Evolutionary conservation across 148 eudicot species (phyloP).

Genomic region (Diospyros lotus): DNA sequence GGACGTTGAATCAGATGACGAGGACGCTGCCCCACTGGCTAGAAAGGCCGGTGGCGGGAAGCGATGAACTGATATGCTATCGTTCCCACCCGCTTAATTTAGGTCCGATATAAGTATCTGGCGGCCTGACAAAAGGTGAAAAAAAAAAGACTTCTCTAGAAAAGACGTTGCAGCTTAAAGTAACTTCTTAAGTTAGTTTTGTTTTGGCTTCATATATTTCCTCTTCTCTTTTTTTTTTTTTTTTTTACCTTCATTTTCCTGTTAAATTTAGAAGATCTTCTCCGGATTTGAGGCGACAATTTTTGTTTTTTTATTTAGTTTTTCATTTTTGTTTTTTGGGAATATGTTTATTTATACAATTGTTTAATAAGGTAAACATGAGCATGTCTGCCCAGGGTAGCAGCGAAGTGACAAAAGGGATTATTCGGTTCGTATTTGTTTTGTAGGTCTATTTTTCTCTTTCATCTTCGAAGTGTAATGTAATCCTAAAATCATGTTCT

Average conservation of each 20-base stretch:
- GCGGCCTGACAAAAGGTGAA: background rate
- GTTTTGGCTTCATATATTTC: background rate
- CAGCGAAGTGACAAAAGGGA: no score
- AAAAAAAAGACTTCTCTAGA: no score
- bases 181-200: no score
- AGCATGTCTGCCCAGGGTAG: no score
- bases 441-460: no score
- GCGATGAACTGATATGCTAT: conserved; percentile 31
- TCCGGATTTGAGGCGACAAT: conserved; percentile 13
- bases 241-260: background rate
- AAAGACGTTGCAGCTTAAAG: no score
- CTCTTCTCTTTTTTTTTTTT: background rate
- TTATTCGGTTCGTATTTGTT: no score
- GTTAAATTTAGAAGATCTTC: background rate
- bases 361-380: background rate
- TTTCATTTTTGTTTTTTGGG: no score
- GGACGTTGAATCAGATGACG: conserved; percentile 79
- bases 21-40: conserved; percentile 52
- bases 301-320: background rate
- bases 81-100: background rate
- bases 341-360: background rate
- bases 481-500: no score
- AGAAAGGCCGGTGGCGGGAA: conserved; percentile 61
- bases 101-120: background rate
- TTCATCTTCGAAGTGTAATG: no score